These are phyloP conservation scores for Dactylellina sp. DNA, from an alignment of 2,329 filamentous ascomycete genomes.

Conservation along the genomic window DNA sequence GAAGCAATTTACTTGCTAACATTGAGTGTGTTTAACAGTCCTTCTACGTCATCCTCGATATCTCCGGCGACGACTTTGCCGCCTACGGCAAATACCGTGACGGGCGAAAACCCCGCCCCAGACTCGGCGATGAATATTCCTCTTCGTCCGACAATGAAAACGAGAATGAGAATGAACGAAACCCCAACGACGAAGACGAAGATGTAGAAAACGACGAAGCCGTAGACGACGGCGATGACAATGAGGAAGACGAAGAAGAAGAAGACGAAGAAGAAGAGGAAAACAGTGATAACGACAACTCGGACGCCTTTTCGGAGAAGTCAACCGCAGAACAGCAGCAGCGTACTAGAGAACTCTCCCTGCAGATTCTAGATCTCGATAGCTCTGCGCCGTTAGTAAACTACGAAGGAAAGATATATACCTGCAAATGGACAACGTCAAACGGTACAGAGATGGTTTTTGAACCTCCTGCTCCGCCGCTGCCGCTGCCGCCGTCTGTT, in stretches of 20 bases:
- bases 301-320: not conserved
- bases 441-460: constrained; percentile 50
- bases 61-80: constrained; percentile 53
- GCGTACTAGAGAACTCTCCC: constrained; percentile 12
- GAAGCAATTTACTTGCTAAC: no score
- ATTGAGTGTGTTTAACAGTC: no score
- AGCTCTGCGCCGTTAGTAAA: constrained; percentile 24
- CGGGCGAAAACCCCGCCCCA: constrained; percentile 39
- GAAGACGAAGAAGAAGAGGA: not conserved
- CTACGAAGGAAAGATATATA: constrained; percentile 52
- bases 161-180: not conserved
- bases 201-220: constrained; percentile 2
- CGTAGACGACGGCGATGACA: not conserved
- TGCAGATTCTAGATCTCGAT: constrained; percentile 43
- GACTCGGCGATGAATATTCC: constrained; percentile 29
- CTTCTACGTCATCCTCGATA: constrained; percentile 55
- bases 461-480: constrained; percentile 15
- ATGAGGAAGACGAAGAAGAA: constrained; percentile 5
- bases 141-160: not conserved
- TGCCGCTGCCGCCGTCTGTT: no score
- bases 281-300: not conserved
- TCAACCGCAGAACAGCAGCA: not conserved
- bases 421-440: constrained; percentile 21
- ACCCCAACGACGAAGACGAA: constrained; percentile 5
- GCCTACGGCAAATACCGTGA: constrained; percentile 53